Base-by-base conservation (phyloP, 2,329 filamentous ascomycete species). In the Fusarium agapanthi region DNA sequence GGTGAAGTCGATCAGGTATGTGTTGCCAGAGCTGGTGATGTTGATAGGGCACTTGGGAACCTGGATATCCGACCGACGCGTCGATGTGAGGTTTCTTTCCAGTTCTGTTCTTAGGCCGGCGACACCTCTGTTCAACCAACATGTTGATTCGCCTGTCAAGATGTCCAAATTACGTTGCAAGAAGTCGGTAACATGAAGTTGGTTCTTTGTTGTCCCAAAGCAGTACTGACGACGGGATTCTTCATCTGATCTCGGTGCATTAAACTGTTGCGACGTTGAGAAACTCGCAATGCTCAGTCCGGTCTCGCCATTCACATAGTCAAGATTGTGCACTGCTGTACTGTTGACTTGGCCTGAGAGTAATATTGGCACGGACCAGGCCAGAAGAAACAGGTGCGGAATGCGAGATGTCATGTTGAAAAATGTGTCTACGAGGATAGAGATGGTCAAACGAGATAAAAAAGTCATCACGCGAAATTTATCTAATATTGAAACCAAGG, bases 211-310 rank as follows among this genome's bases (percentile, higher is more conserved):
- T 38, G 50, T 54, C 5, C 50, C 50, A 9, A 38, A 54, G 24
- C 50, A 54, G 0, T 54, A 22, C 0, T 37, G 34, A 0, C 18
- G 34, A 2, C 24, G 2, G 1, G 50, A 38, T 18, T 54, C 50
- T n/a, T 54, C 10, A 22, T 54, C 34, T 14, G 24, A 38, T 38
- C 50, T n/a, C 5, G 20, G 50, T 7, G 2, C 34, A 12, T 53
- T 13, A 1, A 53, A 18, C 1, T 13, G 0, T n/a, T 8, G 34
- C 7, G 50, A 18, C 5, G 0, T n/a, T 0, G 50, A 28, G 11
- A 54, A n/a, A 3, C 34, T n/a, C 10, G n/a, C 11, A 1, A 54
- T 54, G 4, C 50, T 54, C 0, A 26, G 24, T 18, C 20, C 24
- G 20, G 50, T 54, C 34, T 54, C 50, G 3, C 34, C 50, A 7